Conservation (phyloP, 441 rosid species). For the Pelargonium australe region DNA sequence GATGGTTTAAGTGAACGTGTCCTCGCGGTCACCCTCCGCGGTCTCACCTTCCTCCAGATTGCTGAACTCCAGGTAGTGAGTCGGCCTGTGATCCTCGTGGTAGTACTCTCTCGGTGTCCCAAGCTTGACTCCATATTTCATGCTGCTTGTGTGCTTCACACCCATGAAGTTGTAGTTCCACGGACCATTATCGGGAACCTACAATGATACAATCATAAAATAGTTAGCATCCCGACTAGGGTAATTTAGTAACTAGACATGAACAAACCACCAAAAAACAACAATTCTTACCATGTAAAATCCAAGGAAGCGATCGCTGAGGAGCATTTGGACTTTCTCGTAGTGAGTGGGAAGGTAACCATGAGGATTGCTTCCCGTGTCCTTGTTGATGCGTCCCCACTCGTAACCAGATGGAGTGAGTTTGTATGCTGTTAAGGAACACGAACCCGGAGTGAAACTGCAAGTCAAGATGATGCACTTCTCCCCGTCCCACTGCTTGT, state of each 20-base stretch:
- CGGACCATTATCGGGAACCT: constrained; percentile 85
- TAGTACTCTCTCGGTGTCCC: constrained; percentile 81
- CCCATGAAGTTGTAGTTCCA: constrained; percentile 99
- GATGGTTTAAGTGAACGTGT: constrained; percentile 35
- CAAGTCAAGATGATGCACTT: constrained; percentile 89
- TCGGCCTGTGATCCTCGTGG: constrained; percentile 88
- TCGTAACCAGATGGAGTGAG: constrained; percentile 91
- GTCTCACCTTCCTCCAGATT: constrained; percentile 71
- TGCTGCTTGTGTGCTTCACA: constrained; percentile 82
- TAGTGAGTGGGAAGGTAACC: constrained; percentile 94
- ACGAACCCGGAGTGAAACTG: constrained; percentile 95
- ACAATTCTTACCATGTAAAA: constrained; percentile 70
- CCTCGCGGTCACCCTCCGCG: constrained; percentile 81
- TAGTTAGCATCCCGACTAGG: background rate
- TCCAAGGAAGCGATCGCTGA: constrained; percentile 89
- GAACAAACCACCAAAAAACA: too few relatives aligned
- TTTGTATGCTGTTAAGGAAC: constrained; percentile 87
- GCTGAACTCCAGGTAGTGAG: constrained; percentile 92
- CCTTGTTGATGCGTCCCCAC: constrained; percentile 93
- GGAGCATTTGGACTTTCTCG: constrained; percentile 96
- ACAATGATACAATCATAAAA: background rate
- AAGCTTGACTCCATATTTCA: constrained; percentile 80
- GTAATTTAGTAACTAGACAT: background rate
- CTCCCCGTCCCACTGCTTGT: constrained; percentile 96
- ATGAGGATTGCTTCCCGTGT: constrained; percentile 85